Conservation (phyloP, 352 stramenopile genomes). For the Pythium graminicola region DNA sequence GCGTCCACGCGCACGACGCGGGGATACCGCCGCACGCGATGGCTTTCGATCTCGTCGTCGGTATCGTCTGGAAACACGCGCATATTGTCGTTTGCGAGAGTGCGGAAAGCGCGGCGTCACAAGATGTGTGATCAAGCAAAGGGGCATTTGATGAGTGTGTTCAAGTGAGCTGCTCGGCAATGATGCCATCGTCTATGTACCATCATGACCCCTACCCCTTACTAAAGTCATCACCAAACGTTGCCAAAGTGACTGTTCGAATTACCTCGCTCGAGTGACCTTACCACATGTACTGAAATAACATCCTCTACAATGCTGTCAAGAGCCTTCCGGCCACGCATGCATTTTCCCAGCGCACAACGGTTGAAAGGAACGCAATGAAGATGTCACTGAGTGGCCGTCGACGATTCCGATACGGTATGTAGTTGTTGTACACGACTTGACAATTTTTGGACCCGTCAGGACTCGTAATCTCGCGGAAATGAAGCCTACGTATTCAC, state of each 20-base stretch:
- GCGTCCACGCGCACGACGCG: conserved; percentile 3
- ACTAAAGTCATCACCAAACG: background rate
- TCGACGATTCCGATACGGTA: conserved; percentile 33
- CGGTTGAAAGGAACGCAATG: conserved; percentile 53
- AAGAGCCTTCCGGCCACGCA: conserved; percentile 43
- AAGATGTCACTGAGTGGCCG: conserved; percentile 29
- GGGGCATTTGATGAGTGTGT: conserved; percentile 8
- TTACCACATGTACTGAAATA: background rate
- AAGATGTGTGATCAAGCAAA: no score
- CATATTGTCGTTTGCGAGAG: no score
- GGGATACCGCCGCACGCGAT: conserved; percentile 6
- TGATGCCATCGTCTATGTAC: background rate
- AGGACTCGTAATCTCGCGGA: background rate
- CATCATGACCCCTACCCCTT: background rate
- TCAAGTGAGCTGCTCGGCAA: background rate
- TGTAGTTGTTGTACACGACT: conserved; percentile 21
- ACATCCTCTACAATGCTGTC: background rate
- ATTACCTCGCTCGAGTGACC: background rate
- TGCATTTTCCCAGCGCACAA: conserved; percentile 53
- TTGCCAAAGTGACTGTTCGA: background rate
- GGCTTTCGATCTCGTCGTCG: conserved; percentile 18
- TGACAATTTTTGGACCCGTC: conserved; percentile 5
- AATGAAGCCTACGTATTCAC: conserved; percentile 23
- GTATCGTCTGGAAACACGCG: conserved; percentile 22
- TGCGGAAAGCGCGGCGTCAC: no score